Conservation (phyloP, 176 grass and related monocot genomes). For the bread wheat (Triticum aestivum) region DNA sequence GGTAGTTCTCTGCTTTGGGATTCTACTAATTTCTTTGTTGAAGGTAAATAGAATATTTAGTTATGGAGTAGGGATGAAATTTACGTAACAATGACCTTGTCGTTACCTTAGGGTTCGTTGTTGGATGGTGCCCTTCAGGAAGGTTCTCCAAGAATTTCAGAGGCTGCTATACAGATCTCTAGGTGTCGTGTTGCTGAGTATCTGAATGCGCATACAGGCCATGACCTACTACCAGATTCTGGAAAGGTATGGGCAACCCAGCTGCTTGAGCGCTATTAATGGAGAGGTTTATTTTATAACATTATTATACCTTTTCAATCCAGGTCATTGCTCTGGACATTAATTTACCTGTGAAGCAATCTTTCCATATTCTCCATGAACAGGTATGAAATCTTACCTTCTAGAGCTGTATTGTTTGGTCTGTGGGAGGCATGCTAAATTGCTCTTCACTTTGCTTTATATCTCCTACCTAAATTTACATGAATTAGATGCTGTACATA, state of each 20-base stretch:
- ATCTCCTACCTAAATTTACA: background rate
- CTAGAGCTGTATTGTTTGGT: conserved; percentile 5
- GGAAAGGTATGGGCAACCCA: conserved; percentile 70
- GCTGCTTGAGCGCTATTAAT: background rate
- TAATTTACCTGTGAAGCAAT: conserved; percentile 97
- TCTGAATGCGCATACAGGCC: conserved; percentile 68
- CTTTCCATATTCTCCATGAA: conserved; percentile 98
- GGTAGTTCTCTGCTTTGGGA: background rate
- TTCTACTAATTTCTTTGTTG: background rate
- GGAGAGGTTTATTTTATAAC: conserved; percentile 5
- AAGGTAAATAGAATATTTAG: background rate
- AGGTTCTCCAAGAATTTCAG: conserved; percentile 59
- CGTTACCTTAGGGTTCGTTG: conserved; percentile 40
- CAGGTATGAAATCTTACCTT: conserved; percentile 60
- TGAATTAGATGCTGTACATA: background rate
- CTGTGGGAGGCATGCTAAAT: background rate
- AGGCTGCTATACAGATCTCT: conserved; percentile 69
- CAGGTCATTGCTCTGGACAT: conserved; percentile 96
- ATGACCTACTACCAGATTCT: conserved; percentile 93
- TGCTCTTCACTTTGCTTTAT: background rate
- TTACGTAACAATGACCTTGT: background rate
- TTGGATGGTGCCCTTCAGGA: conserved; percentile 42
- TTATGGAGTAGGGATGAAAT: conserved; percentile 4
- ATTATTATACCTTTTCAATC: conserved; percentile 29
- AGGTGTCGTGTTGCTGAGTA: conserved; percentile 55